Evolutionary conservation across 2,329 filamentous ascomycete genomes (phyloP), one percentile per base, ranked within the genome.

Genomic region (Microdochium trichocladiopsis): DNA sequence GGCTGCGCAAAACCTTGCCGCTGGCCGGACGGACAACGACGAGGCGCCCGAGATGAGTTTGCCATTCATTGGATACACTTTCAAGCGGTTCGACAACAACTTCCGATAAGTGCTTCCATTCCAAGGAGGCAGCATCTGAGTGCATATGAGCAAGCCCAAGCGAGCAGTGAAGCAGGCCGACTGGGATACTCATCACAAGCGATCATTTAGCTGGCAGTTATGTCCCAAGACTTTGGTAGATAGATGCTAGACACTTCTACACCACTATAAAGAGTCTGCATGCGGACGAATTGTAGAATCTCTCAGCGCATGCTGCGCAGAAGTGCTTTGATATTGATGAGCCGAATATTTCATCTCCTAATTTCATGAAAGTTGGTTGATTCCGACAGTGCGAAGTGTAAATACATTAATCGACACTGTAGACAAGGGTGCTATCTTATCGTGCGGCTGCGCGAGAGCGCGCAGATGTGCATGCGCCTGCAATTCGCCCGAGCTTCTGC

Each of bases 61-160:
- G 72, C 94, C 94, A 2, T 99, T 96, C 69, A 94, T 95, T 62
- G 90, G 90, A 33, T 95, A 96, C 71, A 95, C 94, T 9, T 99
- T 96, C 78, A 99, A 97, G 83, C 89, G 94, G 56, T 99, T 99
- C 62, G 83, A 86, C 69, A 84, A 83, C 72, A 84, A 84, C 74
- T 84, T 82, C 69, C 77, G 81, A 62, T 84, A 68, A 73, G 55
- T 52, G 50, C 61, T 62, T 31, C 37, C 33, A n/a, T 25, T 11
- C 11, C 21, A n/a, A n/a, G n/a, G n/a, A n/a, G 36, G 11, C 41
- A 22, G 18, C n/a, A 41, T 41, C 10, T n/a, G 6, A 41, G 41
- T 22, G 4, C 6, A 8, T 18, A 22, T 16, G 41, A 45, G 4
- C 6, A 21, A 23, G 41, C 6, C 6, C 14, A 18, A 22, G n/a